Evolutionary conservation across 768 basidiomycete species (phyloP).

Genomic region (Butyriboletus loyo): DNA sequence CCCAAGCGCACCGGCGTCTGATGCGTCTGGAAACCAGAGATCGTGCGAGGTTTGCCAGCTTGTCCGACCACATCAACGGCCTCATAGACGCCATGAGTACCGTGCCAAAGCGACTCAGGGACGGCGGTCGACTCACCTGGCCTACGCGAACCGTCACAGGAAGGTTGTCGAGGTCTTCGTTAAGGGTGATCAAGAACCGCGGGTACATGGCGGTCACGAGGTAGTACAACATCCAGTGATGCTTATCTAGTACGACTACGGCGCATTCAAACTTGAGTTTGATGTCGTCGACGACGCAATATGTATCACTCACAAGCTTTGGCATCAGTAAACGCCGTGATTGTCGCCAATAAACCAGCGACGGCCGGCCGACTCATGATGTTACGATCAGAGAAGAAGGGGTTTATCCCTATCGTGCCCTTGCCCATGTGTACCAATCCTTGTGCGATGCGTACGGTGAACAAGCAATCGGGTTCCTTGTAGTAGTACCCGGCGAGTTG

Average conservation of each 20-base stretch:
- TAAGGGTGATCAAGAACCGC: conserved; percentile 94
- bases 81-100: conserved; percentile 33
- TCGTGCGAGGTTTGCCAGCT: conserved; percentile 94
- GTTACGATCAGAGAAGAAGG: conserved; percentile 90
- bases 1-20: conserved; percentile 94
- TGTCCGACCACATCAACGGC: conserved; percentile 97
- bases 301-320: conserved; percentile 72
- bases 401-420: conserved; percentile 94
- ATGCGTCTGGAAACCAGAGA: conserved; percentile 98
- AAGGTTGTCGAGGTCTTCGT: conserved; percentile 82
- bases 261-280: conserved; percentile 1
- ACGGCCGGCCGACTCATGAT: conserved; percentile 88
- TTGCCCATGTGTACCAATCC: conserved; percentile 99
- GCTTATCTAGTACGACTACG: conserved; percentile 89
- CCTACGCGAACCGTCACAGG: conserved; percentile 96
- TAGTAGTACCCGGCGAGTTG: conserved; percentile 97
- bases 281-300: not conserved
- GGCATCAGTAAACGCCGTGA: conserved; percentile 92
- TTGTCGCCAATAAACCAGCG: conserved; percentile 82
- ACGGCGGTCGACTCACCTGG: conserved; percentile 48
- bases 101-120: not conserved
- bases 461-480: conserved; percentile 95
- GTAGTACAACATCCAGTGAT: conserved; percentile 99
- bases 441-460: conserved; percentile 94
- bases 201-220: conserved; percentile 96